Conservation (phyloP, 805 yeast genomes). For the Brettanomyces sp. region DNA sequence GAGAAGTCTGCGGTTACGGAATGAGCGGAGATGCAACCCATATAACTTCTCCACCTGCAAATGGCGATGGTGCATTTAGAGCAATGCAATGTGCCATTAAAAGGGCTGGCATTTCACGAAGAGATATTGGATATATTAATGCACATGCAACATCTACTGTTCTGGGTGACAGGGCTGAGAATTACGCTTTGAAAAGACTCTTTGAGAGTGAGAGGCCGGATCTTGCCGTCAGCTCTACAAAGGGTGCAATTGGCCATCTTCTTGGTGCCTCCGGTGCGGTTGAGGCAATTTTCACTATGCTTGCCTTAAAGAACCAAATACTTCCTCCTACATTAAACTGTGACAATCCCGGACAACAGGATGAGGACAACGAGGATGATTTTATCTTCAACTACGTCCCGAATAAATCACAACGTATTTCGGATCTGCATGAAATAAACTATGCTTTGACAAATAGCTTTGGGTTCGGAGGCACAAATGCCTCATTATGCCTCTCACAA, state of each 20-base stretch:
- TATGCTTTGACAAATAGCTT: constrained; percentile 81
- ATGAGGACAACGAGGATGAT: constrained; percentile 30
- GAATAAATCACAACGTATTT: constrained; percentile 28
- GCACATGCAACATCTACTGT: constrained; percentile 96
- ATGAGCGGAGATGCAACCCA: constrained; percentile 86
- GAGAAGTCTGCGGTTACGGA: constrained; percentile 83
- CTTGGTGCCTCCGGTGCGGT: constrained; percentile 96
- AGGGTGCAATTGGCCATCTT: constrained; percentile 89
- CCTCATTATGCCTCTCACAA: constrained; percentile 51
- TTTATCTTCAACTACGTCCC: constrained; percentile 53
- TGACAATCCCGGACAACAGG: constrained; percentile 38
- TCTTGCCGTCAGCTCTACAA: constrained; percentile 65
- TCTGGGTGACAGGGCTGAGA: constrained; percentile 85
- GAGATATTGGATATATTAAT: constrained; percentile 65
- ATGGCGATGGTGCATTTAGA: constrained; percentile 76
- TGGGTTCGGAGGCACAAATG: constrained; percentile 97
- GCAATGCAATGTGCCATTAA: constrained; percentile 74
- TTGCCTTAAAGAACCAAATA: constrained; percentile 46
- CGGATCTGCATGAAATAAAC: constrained; percentile 22
- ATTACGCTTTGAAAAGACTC: constrained; percentile 54
- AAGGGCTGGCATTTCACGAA: constrained; percentile 36
- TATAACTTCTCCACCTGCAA: constrained; percentile 80
- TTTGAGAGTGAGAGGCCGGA: constrained; percentile 31
- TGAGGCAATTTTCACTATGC: constrained; percentile 73
- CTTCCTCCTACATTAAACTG: constrained; percentile 82